Evolutionary conservation across 75 land plant genomes (phyloP), one percentile per base, ranked within the genome.

Genomic region (Picea sitchensis): DNA sequence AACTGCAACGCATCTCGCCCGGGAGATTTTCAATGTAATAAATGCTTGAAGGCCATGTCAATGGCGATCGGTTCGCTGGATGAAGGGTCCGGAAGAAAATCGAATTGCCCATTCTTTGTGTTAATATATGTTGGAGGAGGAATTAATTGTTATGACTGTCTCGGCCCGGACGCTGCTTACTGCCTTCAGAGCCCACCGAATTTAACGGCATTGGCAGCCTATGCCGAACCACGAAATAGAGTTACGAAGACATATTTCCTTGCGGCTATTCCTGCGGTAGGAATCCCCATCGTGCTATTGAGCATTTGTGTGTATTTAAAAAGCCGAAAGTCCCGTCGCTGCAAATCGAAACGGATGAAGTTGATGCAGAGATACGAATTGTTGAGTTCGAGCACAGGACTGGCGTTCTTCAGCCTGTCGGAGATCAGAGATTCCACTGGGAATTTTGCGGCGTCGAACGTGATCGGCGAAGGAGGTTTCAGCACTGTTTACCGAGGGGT

Each of bases 381-480:
- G 3, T 47, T 69, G 9, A 69, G 47, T 15, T 44, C 17, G 73
- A 69, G 47, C 73, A 69, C 51, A 9, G 73, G 73, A 0, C 4
- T 69, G 51, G 36, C n/a, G 31, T 69, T 69, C 51, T 87, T 78
- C 41, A 81, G 73, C 54, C 81, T 87, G 38, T 3, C 80, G 1
- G 88, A 87, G 80, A 80, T 87, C 4, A 83, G 79, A 65, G 58
- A 78, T 12, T 83, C 84, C 61, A 87, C 88, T 0, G 51, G 69
- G 11, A 59, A 54, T 57, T 87, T 87, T 32, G 60, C 78, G 2
- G 87, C 85, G n/a, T 58, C 74, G n/a, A 81, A 79, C 23, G 78
- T 83, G 57, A 81, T 87, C 32, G 88, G 88, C 2, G 87, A 87
- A 51, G 88, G 88, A 23, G 87, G 88, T 58, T 84, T 85, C 82